A percentile compares a stretch with the other conserved stretches of the same genome.
phyloP scores from a whole-genome alignment of 2,329 filamentous ascomycete genomes.

The Diaporthe aspalathi region DNA sequence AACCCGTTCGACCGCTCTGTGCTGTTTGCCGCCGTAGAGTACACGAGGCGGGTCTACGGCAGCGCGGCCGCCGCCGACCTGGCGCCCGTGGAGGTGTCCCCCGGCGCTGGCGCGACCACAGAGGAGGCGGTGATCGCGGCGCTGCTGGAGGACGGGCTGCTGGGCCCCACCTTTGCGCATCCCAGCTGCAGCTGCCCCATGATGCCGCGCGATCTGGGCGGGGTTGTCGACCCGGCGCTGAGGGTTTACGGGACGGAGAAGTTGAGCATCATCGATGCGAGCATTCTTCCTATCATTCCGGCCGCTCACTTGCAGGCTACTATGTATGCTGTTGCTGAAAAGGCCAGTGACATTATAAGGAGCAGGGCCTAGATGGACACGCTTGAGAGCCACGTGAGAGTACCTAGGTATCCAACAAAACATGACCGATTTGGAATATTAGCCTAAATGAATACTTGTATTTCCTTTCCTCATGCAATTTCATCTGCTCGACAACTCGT shows the following conservation, averaged over 20 bases:
- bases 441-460: background rate
- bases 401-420: background rate
- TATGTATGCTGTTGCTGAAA: constrained; percentile 46
- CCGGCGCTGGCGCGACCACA: constrained; percentile 32
- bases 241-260: constrained; percentile 55
- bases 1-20: constrained; percentile 58
- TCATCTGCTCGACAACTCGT: too few species aligned
- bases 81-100: background rate
- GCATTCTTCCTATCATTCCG: constrained; percentile 51
- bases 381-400: background rate
- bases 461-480: too few species aligned
- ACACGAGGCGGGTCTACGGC: constrained; percentile 51
- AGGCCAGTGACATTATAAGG: constrained; percentile 47
- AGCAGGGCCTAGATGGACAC: background rate
- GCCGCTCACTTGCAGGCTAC: constrained; percentile 41
- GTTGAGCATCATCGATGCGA: constrained; percentile 57
- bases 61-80: constrained; percentile 39
- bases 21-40: constrained; percentile 57
- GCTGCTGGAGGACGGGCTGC: constrained; percentile 50
- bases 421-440: background rate
- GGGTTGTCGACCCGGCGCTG: constrained; percentile 54
- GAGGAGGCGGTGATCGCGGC: constrained; percentile 50
- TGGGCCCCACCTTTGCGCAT: constrained; percentile 41
- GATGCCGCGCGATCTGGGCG: constrained; percentile 53
- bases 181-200: constrained; percentile 48